phyloP scores from a whole-genome alignment of 129 eudicot genomes.

The Lonicera japonica region DNA sequence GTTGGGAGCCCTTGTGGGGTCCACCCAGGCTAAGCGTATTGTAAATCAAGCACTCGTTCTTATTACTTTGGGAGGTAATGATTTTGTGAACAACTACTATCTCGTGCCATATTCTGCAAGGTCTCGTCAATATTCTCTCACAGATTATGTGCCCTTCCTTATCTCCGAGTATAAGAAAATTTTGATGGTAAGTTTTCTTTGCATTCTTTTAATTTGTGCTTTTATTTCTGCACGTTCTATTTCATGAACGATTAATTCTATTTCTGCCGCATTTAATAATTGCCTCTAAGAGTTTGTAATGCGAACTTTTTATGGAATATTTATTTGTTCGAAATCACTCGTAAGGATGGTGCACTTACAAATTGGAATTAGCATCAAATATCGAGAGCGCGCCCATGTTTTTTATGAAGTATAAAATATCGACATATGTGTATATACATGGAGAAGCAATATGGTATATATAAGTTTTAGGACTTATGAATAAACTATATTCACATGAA shows the following conservation, averaged over 20 bases:
- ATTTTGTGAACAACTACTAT: constrained; percentile 72
- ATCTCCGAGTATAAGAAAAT: constrained; percentile 65
- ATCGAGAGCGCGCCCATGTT: too few species aligned
- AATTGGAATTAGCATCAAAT: too few species aligned
- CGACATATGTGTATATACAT: too few species aligned
- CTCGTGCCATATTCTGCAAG: constrained; percentile 54
- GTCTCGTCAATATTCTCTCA: constrained; percentile 46
- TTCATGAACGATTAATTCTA: not conserved
- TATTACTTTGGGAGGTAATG: constrained; percentile 74
- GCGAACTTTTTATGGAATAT: too few species aligned
- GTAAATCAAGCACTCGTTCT: constrained; percentile 48
- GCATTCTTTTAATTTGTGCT: not conserved
- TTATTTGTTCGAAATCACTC: too few species aligned
- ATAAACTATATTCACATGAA: not conserved
- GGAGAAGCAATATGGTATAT: too few species aligned
- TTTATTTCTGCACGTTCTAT: not conserved
- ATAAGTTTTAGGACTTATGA: too few species aligned
- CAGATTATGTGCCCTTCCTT: constrained; percentile 38
- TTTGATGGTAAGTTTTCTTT: constrained; percentile 31
- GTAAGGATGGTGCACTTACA: too few species aligned
- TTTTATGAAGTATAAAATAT: too few species aligned
- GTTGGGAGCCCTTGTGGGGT: constrained; percentile 45
- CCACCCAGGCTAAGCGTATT: constrained; percentile 30
- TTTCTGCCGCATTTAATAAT: too few species aligned
- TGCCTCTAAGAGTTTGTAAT: too few species aligned